Evolutionary conservation across 768 basidiomycete genomes (phyloP), one percentile per base, ranked within the genome.

Genomic region (Mycena galericulata): DNA sequence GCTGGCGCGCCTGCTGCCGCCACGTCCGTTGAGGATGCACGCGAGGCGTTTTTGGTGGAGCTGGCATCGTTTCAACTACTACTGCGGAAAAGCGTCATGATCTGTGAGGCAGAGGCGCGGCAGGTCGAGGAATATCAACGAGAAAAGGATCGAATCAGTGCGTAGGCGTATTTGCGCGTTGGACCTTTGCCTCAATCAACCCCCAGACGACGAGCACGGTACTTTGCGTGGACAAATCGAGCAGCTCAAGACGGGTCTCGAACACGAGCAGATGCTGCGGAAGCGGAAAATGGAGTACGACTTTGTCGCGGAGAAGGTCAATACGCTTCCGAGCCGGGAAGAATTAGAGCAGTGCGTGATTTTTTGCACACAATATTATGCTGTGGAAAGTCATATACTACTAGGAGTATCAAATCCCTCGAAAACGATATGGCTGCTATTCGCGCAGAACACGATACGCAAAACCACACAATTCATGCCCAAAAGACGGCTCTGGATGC

Each of bases 241-340:
- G 71, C 90, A 92, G 70, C 85, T 96, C 72, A 95, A 95, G 79
- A 83, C 84, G 22, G 86, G 88, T 4, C 78, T 96, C 64, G 93
- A 94, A 71, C 89, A 94, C 70, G 94, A 92, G 7, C 95, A 96
- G 74, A 82, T 91, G 74, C 81, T 89, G 62, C 88, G 94, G 51
- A 84, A 83, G 66, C 86, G 90, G 61, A 96, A 94, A 82, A 94
- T 95, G 72, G 94, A 96, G 74, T 96, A 96, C 75, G 94, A 96
- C 81, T 82, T 86, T 50, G 87, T 96, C 41, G 88, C 95, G 3
- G 95, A 95, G 79, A 94, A 90, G 76, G 89, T 95, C 53, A 93
- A 94, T 73, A 87, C 88, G 20, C 79, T 95, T 3, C 93, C 94
- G 5, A 90, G 84, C 69, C 84, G 94, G 59, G 89, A 91, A 11